Base-by-base conservation (phyloP, 75 land plant species). In the Pinus albicaulis region DNA sequence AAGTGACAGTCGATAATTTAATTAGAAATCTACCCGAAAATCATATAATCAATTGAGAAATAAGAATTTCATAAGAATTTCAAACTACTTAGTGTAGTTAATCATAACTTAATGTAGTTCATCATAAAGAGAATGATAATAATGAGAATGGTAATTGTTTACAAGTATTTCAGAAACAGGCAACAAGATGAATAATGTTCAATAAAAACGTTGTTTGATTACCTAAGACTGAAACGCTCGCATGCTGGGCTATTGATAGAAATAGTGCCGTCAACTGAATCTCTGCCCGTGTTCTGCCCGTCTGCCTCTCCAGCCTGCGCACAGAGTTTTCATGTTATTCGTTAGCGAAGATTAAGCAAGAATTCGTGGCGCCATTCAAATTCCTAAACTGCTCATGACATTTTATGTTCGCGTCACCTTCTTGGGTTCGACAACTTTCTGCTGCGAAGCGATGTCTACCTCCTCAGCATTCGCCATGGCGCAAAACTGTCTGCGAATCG, bases 141-240 rank as follows among this genome's bases (percentile, higher is more conserved):
- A n/a, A n/a, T n/a, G n/a, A n/a, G 4, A 5, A 3, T 4, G 5
- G 4, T 38, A 3, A 38, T 38, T 5, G 5, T 38, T 38, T 38
- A 38, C 41, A 38, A 38, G 41, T 17, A 56, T 56, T 56, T 17
- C 14, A 14, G 57, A 56, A 56, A 2, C 57, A 56, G 19, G 19
- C 57, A 0, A 14, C 11, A 14, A 17, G 19, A 14, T 4, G 17
- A 56, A 56, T 34, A 65, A 20, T 10, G 36, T n/a, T 20, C 52
- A 52, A n/a, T 24, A 61, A 25, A 8, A 24, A 26, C 41, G 34
- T 48, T 48, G 10, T 68, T 20, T 68, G 5, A 20, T 41, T 68
- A 68, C 71, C 71, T 52, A 41, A 68, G 20, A 41, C 48, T 68
- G 52, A 68, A 68, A 23, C 41, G 71, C 41, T 68, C 48, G 52